These are phyloP conservation scores for Cytospora piceae DNA, from an alignment of 2,329 filamentous ascomycete genomes.

Conservation along the genomic window DNA sequence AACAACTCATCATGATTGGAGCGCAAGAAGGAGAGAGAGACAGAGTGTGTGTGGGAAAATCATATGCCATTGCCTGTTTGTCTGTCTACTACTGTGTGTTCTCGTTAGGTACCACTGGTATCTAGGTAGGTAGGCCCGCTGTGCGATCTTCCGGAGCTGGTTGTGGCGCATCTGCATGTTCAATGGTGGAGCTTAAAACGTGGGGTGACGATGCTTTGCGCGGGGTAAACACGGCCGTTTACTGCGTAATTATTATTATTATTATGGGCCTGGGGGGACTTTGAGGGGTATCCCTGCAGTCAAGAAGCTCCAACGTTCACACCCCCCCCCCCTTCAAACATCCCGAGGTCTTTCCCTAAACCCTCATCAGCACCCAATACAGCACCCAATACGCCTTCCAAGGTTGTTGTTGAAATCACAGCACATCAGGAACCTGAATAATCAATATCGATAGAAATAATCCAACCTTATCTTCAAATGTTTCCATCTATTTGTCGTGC, in stretches of 20 bases:
- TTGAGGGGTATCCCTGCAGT: no score
- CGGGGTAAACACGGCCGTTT: neutral
- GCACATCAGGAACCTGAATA: no score
- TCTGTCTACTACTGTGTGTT: slow-evolving; percentile 6
- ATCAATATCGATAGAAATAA: no score
- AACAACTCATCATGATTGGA: slow-evolving; percentile 24
- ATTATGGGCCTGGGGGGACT: neutral
- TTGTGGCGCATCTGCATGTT: neutral
- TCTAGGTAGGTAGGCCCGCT: no score
- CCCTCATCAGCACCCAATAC: no score
- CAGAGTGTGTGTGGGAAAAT: slow-evolving; percentile 1
- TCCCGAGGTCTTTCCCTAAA: no score
- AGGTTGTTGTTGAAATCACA: no score
- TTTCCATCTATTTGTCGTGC: no score
- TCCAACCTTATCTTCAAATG: no score
- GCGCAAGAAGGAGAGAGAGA: slow-evolving; percentile 17
- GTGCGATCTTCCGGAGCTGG: neutral
- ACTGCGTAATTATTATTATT: neutral
- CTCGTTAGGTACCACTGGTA: neutral
- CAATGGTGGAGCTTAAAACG: neutral
- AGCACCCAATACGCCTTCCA: no score
- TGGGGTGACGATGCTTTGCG: neutral
- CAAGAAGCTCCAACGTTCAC: no score
- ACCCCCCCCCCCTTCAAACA: no score
- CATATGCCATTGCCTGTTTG: slow-evolving; percentile 6